Percentiles rank a stretch among this genome's conserved stretches.
Conservation (phyloP, 2,329 filamentous ascomycete species). For the Monilinia fructigena region DNA sequence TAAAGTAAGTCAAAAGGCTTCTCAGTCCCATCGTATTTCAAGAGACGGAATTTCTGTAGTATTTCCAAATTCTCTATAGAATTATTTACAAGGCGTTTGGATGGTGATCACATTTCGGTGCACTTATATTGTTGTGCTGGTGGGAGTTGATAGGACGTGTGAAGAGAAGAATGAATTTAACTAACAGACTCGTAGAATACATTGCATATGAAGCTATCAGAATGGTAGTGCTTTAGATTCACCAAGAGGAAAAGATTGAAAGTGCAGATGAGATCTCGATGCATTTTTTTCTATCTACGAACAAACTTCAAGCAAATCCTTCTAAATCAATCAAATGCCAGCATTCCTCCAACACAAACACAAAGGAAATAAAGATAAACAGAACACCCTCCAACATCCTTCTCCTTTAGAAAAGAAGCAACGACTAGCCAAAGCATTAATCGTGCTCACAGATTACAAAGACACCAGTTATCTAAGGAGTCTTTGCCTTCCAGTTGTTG, state of each 20-base stretch:
- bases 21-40: too few species aligned
- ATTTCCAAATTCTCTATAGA: too few species aligned
- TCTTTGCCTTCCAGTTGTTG: conserved; percentile 7
- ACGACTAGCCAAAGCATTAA: not conserved
- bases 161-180: too few species aligned
- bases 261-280: not conserved
- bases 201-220: not conserved
- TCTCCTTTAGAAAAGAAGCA: not conserved
- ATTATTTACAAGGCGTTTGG: too few species aligned
- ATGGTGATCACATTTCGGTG: not conserved
- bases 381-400: not conserved
- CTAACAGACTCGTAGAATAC: too few species aligned
- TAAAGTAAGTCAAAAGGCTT: too few species aligned
- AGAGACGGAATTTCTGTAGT: too few species aligned
- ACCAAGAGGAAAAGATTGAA: not conserved
- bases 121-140: too few species aligned
- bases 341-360: not conserved
- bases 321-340: not conserved
- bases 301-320: not conserved
- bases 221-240: not conserved
- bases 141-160: not conserved
- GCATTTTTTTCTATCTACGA: not conserved
- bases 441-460: not conserved
- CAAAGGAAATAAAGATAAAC: not conserved
- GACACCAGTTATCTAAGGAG: not conserved